These are phyloP conservation scores for Phymatotrichopsis omnivora DNA, from an alignment of 2,329 filamentous ascomycete genomes.

Conservation along the genomic window DNA sequence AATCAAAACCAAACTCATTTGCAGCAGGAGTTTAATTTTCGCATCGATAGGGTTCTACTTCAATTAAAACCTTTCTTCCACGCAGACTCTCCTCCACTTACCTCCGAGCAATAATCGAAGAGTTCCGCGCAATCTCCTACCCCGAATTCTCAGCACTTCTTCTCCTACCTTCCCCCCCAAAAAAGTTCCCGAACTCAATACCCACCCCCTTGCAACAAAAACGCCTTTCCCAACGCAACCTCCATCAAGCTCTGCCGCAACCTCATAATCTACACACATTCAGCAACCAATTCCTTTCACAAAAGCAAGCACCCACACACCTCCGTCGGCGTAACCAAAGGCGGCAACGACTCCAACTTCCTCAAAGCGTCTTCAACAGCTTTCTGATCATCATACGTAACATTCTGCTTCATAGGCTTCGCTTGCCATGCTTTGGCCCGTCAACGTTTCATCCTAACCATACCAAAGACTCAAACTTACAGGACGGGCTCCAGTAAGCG, in stretches of 20 bases:
- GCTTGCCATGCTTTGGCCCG: constrained; percentile 58
- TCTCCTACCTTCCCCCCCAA: no score
- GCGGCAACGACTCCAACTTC: constrained; percentile 60
- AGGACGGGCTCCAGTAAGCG: constrained; percentile 36
- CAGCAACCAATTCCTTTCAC: neutral
- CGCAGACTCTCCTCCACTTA: neutral
- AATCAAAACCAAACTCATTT: constrained; percentile 94
- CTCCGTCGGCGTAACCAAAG: constrained; percentile 68
- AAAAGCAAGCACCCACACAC: constrained; percentile 7
- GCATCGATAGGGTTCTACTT: constrained; percentile 76
- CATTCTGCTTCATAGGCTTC: constrained; percentile 69
- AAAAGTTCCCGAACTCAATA: neutral
- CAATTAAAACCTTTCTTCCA: constrained; percentile 2
- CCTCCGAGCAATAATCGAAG: constrained; percentile 74
- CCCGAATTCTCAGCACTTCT: constrained; percentile 29
- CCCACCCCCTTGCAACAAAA: constrained; percentile 77
- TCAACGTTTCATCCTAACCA: neutral
- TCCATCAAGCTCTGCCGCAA: constrained; percentile 70
- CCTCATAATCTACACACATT: constrained; percentile 49
- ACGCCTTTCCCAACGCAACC: constrained; percentile 82
- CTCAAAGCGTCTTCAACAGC: constrained; percentile 50
- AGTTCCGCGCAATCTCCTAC: constrained; percentile 76
- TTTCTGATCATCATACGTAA: constrained; percentile 54
- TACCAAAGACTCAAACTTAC: constrained; percentile 29
- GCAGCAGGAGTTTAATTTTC: constrained; percentile 90